These are phyloP conservation scores for Scedosporium minutisporum DNA, from an alignment of 2,329 filamentous ascomycete species.

Conservation along the genomic window DNA sequence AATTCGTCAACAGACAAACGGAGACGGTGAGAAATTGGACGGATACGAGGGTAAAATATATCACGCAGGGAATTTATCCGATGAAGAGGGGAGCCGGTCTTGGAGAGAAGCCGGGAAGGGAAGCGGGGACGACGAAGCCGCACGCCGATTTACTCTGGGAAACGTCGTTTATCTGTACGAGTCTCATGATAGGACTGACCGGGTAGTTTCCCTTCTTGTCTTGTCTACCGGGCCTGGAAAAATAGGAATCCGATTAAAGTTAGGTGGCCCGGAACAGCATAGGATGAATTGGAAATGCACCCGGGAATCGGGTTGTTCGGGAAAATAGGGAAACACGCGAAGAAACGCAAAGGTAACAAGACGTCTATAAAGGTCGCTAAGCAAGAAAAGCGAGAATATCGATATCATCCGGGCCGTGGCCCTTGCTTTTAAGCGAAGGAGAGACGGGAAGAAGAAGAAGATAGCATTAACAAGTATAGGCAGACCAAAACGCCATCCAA, in stretches of 20 bases:
- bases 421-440: not conserved
- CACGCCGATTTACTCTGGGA: not conserved
- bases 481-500: not conserved
- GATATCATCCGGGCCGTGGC: not conserved
- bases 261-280: not conserved
- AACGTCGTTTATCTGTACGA: not conserved
- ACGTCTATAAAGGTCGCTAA: too few relatives aligned
- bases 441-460: not conserved
- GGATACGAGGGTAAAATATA: not conserved
- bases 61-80: not conserved
- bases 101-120: not conserved
- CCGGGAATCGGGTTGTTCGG: not conserved
- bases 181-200: too few relatives aligned
- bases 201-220: not conserved
- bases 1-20: not conserved
- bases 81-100: not conserved
- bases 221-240: not conserved
- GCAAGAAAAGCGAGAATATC: not conserved
- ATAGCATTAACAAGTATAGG: not conserved
- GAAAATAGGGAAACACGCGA: not conserved
- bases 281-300: not conserved
- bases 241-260: not conserved
- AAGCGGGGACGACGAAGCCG: not conserved
- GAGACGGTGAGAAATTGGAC: not conserved
- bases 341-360: not conserved